These are phyloP conservation scores for Rosa chinensis DNA, from an alignment of 306 rosid genomes.

Conservation along the genomic window DNA sequence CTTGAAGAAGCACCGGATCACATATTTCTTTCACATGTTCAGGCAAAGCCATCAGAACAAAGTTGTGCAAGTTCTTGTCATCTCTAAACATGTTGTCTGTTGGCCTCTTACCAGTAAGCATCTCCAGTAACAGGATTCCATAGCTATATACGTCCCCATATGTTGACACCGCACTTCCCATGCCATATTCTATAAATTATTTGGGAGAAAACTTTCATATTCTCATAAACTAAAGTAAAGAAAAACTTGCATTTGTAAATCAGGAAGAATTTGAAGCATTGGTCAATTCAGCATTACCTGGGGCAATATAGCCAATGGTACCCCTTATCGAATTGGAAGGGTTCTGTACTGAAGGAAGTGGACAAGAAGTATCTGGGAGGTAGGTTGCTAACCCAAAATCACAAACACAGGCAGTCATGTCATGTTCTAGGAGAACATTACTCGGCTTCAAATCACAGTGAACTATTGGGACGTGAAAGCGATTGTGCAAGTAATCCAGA, in stretches of 20 bases:
- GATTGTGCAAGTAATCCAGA: too few species aligned
- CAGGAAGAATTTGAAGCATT: neutral
- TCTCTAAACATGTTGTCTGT: slow-evolving; percentile 30
- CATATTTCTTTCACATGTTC: slow-evolving; percentile 2
- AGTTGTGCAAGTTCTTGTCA: slow-evolving; percentile 30
- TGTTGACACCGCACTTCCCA: neutral
- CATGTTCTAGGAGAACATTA: too few species aligned
- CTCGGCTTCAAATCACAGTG: too few species aligned
- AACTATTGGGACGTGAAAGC: too few species aligned
- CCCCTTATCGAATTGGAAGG: neutral
- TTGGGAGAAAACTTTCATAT: neutral
- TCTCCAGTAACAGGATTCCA: neutral
- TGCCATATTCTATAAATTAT: neutral
- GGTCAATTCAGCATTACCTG: neutral
- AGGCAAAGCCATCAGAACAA: slow-evolving; percentile 19
- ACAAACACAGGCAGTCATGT: too few species aligned
- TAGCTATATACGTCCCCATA: neutral
- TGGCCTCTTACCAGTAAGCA: slow-evolving; percentile 22
- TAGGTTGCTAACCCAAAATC: too few species aligned
- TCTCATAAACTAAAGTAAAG: neutral
- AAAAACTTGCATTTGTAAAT: neutral
- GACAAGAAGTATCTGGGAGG: neutral
- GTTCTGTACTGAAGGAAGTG: neutral
- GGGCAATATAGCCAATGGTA: slow-evolving; percentile 3
- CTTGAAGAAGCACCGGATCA: slow-evolving; percentile 8